Conservation (phyloP, 306 rosid genomes). For the Castanopsis chinensis region DNA sequence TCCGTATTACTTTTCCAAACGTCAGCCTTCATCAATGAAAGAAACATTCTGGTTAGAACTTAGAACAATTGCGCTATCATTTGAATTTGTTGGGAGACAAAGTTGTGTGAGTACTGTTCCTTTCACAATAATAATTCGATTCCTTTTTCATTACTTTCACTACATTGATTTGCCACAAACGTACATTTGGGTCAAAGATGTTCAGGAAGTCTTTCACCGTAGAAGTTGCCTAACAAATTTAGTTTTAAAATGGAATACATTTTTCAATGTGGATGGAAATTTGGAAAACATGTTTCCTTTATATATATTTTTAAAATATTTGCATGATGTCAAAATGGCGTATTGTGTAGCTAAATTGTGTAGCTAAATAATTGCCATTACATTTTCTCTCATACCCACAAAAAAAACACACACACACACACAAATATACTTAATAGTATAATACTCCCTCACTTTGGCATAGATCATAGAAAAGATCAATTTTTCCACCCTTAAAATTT, state of each 20-base stretch:
- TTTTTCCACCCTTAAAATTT: no score
- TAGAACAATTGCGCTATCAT: neutral
- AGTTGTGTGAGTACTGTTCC: neutral
- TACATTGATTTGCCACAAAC: no score
- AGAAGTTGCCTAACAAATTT: neutral
- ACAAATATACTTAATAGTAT: no score
- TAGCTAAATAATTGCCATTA: no score
- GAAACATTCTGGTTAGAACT: neutral
- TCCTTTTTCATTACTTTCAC: neutral
- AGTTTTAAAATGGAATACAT: no score
- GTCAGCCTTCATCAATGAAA: neutral
- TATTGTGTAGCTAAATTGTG: neutral
- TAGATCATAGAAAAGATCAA: no score
- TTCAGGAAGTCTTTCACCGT: neutral
- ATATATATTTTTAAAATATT: neutral
- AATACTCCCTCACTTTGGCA: no score
- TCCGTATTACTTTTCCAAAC: neutral
- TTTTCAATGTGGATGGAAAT: no score
- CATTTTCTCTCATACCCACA: no score
- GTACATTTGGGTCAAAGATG: no score
- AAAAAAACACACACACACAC: neutral
- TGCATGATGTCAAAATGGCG: neutral
- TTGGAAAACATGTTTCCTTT: no score
- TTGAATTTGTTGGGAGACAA: neutral
- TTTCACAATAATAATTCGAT: neutral